phyloP scores from a whole-genome alignment of 306 rosid species.

The Quercus dentata region DNA sequence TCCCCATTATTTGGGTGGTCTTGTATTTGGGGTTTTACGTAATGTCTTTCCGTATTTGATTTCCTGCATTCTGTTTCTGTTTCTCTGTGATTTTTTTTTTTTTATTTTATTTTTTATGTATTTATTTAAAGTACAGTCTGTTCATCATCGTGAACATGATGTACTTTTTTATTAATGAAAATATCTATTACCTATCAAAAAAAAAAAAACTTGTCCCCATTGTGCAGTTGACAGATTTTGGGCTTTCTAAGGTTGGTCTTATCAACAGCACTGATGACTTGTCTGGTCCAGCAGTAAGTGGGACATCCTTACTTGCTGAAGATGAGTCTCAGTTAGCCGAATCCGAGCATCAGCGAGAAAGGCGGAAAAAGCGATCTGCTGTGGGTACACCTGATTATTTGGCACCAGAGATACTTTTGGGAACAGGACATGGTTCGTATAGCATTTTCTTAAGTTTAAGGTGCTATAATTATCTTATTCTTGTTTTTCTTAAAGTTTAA shows the following conservation, averaged over 20 bases:
- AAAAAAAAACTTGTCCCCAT: neutral
- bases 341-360: constrained; percentile 82
- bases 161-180: no score
- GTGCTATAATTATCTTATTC: constrained; percentile 44
- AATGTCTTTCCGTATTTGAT: no score
- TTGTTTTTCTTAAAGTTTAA: constrained; percentile 3
- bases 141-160: no score
- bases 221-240: constrained; percentile 92
- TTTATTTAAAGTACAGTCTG: no score
- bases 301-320: constrained; percentile 67
- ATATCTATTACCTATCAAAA: no score
- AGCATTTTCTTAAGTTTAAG: constrained; percentile 45
- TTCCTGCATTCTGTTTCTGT: no score
- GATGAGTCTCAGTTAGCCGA: constrained; percentile 59
- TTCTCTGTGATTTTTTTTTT: no score
- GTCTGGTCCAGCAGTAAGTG: constrained; percentile 90
- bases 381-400: constrained; percentile 99
- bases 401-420: constrained; percentile 98
- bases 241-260: constrained; percentile 99
- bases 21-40: no score
- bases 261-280: constrained; percentile 98
- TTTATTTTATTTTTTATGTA: no score
- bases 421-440: constrained; percentile 99
- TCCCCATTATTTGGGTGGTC: neutral
- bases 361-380: constrained; percentile 91